Evolutionary conservation across 495 filamentous ascomycete species (phyloP), one percentile per base, ranked within the genome.

Genomic region (Xylaria castorea): DNA sequence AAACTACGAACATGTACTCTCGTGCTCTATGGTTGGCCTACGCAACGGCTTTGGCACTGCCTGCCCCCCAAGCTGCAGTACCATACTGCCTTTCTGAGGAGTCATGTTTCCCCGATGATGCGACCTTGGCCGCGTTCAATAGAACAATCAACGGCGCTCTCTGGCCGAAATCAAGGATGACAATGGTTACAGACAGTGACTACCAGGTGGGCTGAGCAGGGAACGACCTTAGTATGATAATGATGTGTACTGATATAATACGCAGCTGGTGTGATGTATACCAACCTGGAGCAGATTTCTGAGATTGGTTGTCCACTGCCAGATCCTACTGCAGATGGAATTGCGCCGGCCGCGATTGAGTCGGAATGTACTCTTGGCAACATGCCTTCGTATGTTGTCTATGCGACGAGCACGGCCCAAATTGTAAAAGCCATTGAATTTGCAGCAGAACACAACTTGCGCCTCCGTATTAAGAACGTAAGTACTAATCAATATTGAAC

Each of bases 111-210:
- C 84, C 85, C 0, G 71, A 74, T 1, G 50, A 76, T 0, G 55
- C 53, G 18, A 38, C 73, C 1, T 86, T 84, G 83, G 70, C 46
- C 3, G 30, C 79, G 1, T 79, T 89, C 3, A 85, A 88, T 71
- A 36, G 63, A 0, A 76, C 83, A 9, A 71, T 86, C 0, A 81
- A 76, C 5, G 85, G 84, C 12, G 77, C 78, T 6, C 80, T 89
- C 44, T 66, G 2, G 42, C 42, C 20, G 42, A 66, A 18, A 66
- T 50, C 40, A 66, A 66, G 30, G 63, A 27, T 7, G 44, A 46
- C 25, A 66, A 50, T 22, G 34, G 42, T 32, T 60, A 36, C 50
- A 69, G 55, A 58, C 50, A 58, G 34, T n/a, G 20, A 25, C 55
- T 69, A 7, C 38, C 66, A 40, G 50, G 50, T 55, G 14, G 60